Percentiles rank a stretch among this genome's conserved stretches.
Evolutionary conservation across 2,329 filamentous ascomycete species (phyloP).

Genomic region (Aspergillus latus): DNA sequence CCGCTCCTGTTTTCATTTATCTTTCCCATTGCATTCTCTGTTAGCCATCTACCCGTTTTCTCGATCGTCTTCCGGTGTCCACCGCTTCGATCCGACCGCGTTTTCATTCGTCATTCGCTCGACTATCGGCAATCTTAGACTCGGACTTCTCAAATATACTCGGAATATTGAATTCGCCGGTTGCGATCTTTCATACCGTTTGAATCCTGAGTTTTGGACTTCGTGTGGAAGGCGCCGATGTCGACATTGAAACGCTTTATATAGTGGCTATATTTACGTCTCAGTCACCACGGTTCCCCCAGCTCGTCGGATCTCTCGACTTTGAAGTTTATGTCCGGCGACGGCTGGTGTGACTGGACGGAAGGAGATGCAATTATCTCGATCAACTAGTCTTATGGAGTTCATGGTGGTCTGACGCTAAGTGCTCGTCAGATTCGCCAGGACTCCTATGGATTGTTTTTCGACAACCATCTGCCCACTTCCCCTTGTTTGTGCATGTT

Average conservation of each 20-base stretch:
- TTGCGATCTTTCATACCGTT: slow-evolving; percentile 6
- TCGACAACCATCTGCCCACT: slow-evolving; percentile 15
- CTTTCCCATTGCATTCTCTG: slow-evolving; percentile 36
- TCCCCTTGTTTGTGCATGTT: slow-evolving; percentile 15
- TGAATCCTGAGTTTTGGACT: slow-evolving; percentile 11
- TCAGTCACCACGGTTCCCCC: slow-evolving; percentile 24
- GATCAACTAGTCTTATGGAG: slow-evolving; percentile 27
- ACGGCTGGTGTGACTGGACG: slow-evolving; percentile 27
- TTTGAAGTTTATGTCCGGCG: slow-evolving; percentile 15
- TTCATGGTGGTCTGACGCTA: slow-evolving; percentile 21
- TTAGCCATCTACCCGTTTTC: slow-evolving; percentile 35
- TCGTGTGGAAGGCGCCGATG: slow-evolving; percentile 23
- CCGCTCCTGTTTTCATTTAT: slow-evolving; percentile 26
- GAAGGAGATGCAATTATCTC: slow-evolving; percentile 35
- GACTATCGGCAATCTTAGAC: slow-evolving; percentile 14
- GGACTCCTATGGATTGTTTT: slow-evolving; percentile 19
- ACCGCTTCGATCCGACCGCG: slow-evolving; percentile 33
- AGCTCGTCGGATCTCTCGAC: slow-evolving; percentile 19
- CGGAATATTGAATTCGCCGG: neutral
- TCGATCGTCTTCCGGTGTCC: slow-evolving; percentile 36
- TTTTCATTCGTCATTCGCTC: slow-evolving; percentile 22
- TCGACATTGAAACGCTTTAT: slow-evolving; percentile 32
- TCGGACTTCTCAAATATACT: slow-evolving; percentile 7
- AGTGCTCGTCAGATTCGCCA: slow-evolving; percentile 21
- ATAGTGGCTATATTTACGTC: slow-evolving; percentile 37